Evolutionary conservation across 495 filamentous ascomycete species (phyloP).

Genomic region (Aspergillus funiculosus): DNA sequence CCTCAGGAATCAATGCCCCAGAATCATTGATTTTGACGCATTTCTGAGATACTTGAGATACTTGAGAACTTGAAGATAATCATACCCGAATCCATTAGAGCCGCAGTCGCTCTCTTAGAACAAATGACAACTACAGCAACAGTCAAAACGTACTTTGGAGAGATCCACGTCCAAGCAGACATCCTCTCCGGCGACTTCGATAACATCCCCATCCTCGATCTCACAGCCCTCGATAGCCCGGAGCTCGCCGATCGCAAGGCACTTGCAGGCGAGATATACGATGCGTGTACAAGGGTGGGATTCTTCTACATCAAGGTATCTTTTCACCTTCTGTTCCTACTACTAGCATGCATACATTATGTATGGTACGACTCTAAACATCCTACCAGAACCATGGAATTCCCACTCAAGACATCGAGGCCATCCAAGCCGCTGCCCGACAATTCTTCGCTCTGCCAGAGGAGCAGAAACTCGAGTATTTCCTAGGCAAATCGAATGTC

Average conservation of each 20-base stretch:
- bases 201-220: constrained; percentile 38
- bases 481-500: constrained; percentile 34
- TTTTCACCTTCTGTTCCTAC: background rate
- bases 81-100: too few relatives aligned
- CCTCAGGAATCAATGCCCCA: too few relatives aligned
- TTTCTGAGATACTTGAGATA: too few relatives aligned
- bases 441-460: constrained; percentile 44
- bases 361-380: constrained; percentile 17
- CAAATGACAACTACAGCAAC: background rate
- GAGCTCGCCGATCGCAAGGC: constrained; percentile 25
- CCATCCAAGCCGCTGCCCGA: constrained; percentile 36
- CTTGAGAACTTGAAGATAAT: too few relatives aligned
- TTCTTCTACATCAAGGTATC: constrained; percentile 52
- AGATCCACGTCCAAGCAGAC: constrained; percentile 2
- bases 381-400: constrained; percentile 34
- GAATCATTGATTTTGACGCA: too few relatives aligned
- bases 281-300: constrained; percentile 48
- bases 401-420: constrained; percentile 27
- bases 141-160: constrained; percentile 4
- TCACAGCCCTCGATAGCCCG: constrained; percentile 26
- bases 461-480: constrained; percentile 43
- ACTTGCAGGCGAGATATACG: constrained; percentile 36
- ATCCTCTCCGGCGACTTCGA: constrained; percentile 19
- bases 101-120: background rate
- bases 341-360: background rate